These are phyloP conservation scores for Chenopodium album DNA, from an alignment of 148 eudicot genomes.

Conservation along the genomic window DNA sequence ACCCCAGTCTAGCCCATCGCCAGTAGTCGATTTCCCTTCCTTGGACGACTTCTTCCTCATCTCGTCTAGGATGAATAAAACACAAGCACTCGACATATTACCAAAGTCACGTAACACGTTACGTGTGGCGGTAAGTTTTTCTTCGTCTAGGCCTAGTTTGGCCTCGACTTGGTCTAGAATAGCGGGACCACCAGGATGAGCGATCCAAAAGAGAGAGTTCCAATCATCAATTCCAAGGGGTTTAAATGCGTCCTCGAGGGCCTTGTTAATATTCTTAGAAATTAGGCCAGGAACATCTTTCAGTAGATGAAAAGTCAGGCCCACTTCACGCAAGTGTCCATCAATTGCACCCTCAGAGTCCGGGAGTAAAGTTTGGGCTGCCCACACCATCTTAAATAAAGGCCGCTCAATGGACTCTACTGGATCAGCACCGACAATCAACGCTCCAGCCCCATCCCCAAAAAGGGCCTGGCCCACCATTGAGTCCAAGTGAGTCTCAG, in stretches of 20 bases:
- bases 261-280: slow-evolving; percentile 34
- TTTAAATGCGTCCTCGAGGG: slow-evolving; percentile 33
- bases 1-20: slow-evolving; percentile 43
- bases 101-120: slow-evolving; percentile 40
- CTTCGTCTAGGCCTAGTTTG: slow-evolving; percentile 29
- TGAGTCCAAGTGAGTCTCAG: slow-evolving; percentile 35
- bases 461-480: slow-evolving; percentile 46
- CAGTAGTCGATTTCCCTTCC: slow-evolving; percentile 38
- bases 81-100: slow-evolving; percentile 48
- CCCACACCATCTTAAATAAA: slow-evolving; percentile 30
- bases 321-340: slow-evolving; percentile 39
- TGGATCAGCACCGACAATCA: slow-evolving; percentile 38
- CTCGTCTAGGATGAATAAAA: slow-evolving; percentile 41
- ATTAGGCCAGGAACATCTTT: slow-evolving; percentile 43
- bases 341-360: slow-evolving; percentile 46
- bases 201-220: slow-evolving; percentile 46
- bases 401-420: slow-evolving; percentile 26
- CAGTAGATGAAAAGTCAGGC: slow-evolving; percentile 37
- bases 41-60: slow-evolving; percentile 40
- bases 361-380: slow-evolving; percentile 35
- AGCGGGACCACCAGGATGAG: slow-evolving; percentile 47
- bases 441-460: slow-evolving; percentile 42
- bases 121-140: slow-evolving; percentile 31
- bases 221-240: slow-evolving; percentile 38
- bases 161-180: slow-evolving; percentile 40